Base-by-base conservation (phyloP, 108 stramenopile species). In the Nitzschia putrida region DNA sequence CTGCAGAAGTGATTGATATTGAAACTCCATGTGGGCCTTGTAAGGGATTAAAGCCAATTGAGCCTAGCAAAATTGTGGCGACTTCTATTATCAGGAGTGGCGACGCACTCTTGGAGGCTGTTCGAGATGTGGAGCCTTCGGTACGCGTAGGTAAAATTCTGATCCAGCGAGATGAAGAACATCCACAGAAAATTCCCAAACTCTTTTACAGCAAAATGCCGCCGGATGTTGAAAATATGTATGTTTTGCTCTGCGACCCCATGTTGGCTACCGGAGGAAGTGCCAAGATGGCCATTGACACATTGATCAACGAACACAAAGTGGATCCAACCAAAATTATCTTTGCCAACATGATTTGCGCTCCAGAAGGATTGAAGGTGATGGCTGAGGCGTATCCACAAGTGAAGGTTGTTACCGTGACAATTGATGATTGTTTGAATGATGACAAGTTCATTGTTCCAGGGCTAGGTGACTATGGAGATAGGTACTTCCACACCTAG, bases 221-320 rank as follows among this genome's bases (percentile, higher is more conserved):
- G 8, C 72, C 81, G 8, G 81, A 72, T 9, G 81, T 98, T 8
- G 56, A 71, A 3, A 68, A 81, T 1, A 93, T 88, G 86, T 68
- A 85, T 53, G 86, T 98, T 0, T 43, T 99, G 8, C 78, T 99
- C 8, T 95, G 94, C 55, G 99, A 99, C 77, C 99, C 99, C 10
- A 99, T 99, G 99, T 80, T 99, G 56, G 99, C 97, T 9, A 99
- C 99, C 7, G 99, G 98, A 18, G 97, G 98, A 16, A 90, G 85
- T 37, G 96, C 95, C 8, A 57, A 76, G n/a, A 73, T 69, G 54
- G 99, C 99, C 20, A 73, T 99, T 29, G 70, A 84, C 13, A 74
- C 79, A 7, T 67, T 99, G 64, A 53, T 86, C 3, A 78, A 83
- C 0, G 57, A 79, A 16, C 24, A 73, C 39, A 71, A 80, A 6